Conservation (phyloP, 1,139 yeast species). For the Zhuliangozyma parablackwelliae region DNA sequence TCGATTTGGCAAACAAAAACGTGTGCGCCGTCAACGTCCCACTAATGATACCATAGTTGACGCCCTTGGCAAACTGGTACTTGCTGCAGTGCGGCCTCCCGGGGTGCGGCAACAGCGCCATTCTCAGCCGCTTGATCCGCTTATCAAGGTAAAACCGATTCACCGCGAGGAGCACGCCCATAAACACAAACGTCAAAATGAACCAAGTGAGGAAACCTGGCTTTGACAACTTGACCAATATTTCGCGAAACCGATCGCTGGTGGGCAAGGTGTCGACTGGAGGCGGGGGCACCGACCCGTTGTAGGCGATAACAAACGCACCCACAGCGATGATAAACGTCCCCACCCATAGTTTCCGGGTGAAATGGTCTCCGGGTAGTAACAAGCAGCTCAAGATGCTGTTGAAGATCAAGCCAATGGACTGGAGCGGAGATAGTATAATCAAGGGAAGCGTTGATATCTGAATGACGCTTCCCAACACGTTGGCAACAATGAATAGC, state of each 20-base stretch:
- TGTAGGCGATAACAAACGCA: constrained; percentile 75
- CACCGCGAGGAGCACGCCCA: constrained; percentile 20
- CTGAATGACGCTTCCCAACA: constrained; percentile 80
- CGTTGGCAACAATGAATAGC: constrained; percentile 67
- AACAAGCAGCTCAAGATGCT: constrained; percentile 64
- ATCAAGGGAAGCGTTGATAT: constrained; percentile 80
- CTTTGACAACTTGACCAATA: constrained; percentile 22
- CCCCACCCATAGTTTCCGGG: constrained; percentile 54
- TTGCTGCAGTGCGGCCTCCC: constrained; percentile 8
- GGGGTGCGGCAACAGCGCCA: not conserved
- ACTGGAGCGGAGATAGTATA: constrained; percentile 77
- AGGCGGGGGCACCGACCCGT: constrained; percentile 42
- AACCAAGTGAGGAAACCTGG: constrained; percentile 38
- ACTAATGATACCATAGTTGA: constrained; percentile 62
- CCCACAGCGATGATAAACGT: constrained; percentile 69
- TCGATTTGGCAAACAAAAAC: constrained; percentile 75
- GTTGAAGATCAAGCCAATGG: constrained; percentile 83
- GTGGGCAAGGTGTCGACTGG: constrained; percentile 16
- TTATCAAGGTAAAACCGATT: constrained; percentile 15
- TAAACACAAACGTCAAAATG: constrained; percentile 27
- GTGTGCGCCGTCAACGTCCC: constrained; percentile 87
- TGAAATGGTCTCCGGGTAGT: constrained; percentile 65
- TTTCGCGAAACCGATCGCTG: constrained; percentile 20
- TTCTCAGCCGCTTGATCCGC: constrained; percentile 2
- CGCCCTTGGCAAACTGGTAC: constrained; percentile 42